A percentile compares a stretch with the other conserved stretches of the same genome.
phyloP scores from a whole-genome alignment of 2,329 filamentous ascomycete species.

The Talaromyces amestolkiae region DNA sequence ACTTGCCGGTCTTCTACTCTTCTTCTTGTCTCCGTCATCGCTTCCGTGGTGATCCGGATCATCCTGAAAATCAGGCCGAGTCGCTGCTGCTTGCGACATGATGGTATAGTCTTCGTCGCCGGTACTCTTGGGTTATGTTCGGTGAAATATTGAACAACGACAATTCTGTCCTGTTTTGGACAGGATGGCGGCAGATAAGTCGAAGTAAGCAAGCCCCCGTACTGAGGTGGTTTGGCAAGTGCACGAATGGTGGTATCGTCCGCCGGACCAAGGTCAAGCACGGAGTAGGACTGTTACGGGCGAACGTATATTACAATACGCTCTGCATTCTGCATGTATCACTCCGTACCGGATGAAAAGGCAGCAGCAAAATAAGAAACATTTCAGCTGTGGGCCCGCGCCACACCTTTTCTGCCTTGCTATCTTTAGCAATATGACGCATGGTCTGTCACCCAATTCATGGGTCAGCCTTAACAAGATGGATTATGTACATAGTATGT shows the following conservation, averaged over 20 bases:
- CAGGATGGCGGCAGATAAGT: conserved; percentile 1
- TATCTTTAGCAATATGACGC: conserved; percentile 17
- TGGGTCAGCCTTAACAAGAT: not conserved
- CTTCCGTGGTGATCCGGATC: conserved; percentile 42
- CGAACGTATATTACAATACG: not conserved
- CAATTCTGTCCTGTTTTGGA: conserved; percentile 9
- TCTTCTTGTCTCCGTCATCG: conserved; percentile 65
- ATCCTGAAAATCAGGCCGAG: conserved; percentile 44
- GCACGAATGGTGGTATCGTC: conserved; percentile 5
- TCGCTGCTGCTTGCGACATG: conserved; percentile 46
- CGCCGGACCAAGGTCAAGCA: conserved; percentile 2
- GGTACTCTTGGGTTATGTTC: not conserved
- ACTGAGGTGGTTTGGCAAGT: conserved; percentile 1
- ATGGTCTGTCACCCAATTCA: not conserved
- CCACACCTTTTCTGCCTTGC: conserved; percentile 15
- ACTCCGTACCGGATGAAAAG: not conserved
- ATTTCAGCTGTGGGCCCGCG: conserved; percentile 1
- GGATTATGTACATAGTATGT: not conserved
- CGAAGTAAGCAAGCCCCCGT: conserved; percentile 4
- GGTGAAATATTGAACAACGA: not conserved
- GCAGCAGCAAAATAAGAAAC: not conserved
- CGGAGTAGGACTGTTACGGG: not conserved
- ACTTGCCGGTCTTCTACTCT: conserved; percentile 91
- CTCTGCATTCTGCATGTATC: not conserved
- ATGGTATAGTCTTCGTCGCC: conserved; percentile 17